Evolutionary conservation across 345 rosid species (phyloP), one percentile per base, ranked within the genome.

Genomic region (Bretschneidera sinensis): DNA sequence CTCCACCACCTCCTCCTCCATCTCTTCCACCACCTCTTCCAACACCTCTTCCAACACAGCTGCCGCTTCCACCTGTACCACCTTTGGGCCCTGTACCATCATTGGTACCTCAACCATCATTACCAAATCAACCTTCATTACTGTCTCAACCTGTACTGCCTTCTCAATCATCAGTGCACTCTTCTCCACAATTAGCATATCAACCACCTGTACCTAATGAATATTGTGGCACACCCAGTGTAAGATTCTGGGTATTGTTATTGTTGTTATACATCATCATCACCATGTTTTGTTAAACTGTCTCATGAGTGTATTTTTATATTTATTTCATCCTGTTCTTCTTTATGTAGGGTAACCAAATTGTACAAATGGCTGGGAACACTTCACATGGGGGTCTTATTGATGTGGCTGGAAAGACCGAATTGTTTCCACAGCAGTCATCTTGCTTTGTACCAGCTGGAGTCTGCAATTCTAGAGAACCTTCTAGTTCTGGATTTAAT

Each of bases 1-100:
- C 79, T 17, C 51, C 80, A 17, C 60, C 77, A 1, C n/a, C n/a
- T n/a, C n/a, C n/a, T n/a, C n/a, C n/a, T n/a, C n/a, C n/a, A n/a
- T n/a, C n/a, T n/a, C n/a, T n/a, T n/a, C n/a, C n/a, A n/a, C n/a
- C n/a, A n/a, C n/a, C n/a, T n/a, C n/a, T n/a, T n/a, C 82, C 79
- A 18, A 70, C 77, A 0, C 75, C 68, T 57, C 60, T 69, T 52
- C 72, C 63, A 0, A 60, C 69, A 39, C 64, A 48, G 57, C 68
- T 64, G 47, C 64, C 86, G 70, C 94, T 96, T 74, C 95, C 92
- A 48, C 78, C 78, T 39, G 81, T 79, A 5, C 94, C 92, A 22
- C 91, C 90, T 56, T 69, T 85, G 61, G n/a, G n/a, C n/a, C n/a
- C n/a, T n/a, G n/a, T n/a, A n/a, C n/a, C 85, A 0, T 69, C 83